Base-by-base conservation (phyloP, 2,329 filamentous ascomycete species). In the Colletotrichum cordylinicola region DNA sequence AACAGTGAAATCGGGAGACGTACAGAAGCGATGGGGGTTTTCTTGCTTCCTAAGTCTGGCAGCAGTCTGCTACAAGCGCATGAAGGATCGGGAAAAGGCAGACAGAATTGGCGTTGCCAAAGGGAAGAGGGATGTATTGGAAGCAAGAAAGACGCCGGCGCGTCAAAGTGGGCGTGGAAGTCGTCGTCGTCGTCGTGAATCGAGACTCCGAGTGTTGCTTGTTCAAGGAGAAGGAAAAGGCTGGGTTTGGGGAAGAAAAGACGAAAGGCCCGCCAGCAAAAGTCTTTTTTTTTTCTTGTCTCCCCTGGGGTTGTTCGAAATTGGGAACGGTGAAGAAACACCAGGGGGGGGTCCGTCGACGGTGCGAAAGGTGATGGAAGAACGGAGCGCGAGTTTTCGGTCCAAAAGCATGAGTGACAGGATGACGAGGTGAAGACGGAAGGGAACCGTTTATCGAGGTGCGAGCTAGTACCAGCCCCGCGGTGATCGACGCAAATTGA, bases 311-410 rank as follows among this genome's bases (percentile, higher is more conserved):
- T 35, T 18, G 33, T 39, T 67, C 65, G 48, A 55, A 62, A 68
- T 56, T 69, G 33, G 67, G 70, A 66, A 76, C 74, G 74, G 74
- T 74, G 74, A 76, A 74, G 64, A 74, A 61, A 71, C 60, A 33
- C 33, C 66, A 52, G 55, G 56, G 70, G 37, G 39, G 74, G 69
- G 60, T 29, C 33, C 10, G 64, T 55, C 35, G 67, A 69, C 67
- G 52, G 67, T 48, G 37, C 33, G 43, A 16, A 21, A 33, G 9
- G 21, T 33, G 65, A 56, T 48, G 65, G 67, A 61, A n/a, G 35
- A 56, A 65, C 27, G 61, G 33, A 65, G 35, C 35, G 55, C 35
- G 21, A 18, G 43, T 33, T 43, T 48, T 61, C 31, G 43, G 58
- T 35, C 31, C 18, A 37, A 31, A 21, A 56, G 67, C 31, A 39